phyloP scores from a whole-genome alignment of 768 basidiomycete genomes.

The Boletales sp. region DNA sequence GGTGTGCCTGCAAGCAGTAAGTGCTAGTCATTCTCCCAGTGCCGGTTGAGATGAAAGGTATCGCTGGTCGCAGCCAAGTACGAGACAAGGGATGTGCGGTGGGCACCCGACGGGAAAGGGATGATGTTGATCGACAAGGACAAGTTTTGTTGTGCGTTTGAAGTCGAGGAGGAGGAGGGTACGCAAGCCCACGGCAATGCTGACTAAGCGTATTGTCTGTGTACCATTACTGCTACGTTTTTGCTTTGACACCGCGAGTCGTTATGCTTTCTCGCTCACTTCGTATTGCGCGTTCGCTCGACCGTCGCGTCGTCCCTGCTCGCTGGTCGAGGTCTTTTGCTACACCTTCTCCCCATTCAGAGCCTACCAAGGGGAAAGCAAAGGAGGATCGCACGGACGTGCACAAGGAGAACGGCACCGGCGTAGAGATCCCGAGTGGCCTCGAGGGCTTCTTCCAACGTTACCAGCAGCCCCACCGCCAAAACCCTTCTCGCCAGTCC shows the following conservation, averaged over 20 bases:
- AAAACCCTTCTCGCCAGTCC: constrained; percentile 24
- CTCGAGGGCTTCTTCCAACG: constrained; percentile 81
- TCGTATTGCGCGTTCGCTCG: constrained; percentile 47
- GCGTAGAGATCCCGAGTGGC: constrained; percentile 53
- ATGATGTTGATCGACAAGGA: constrained; percentile 72
- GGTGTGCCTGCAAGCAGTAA: constrained; percentile 82
- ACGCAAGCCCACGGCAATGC: neutral
- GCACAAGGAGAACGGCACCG: constrained; percentile 28
- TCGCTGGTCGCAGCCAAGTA: constrained; percentile 53
- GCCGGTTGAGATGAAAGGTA: neutral
- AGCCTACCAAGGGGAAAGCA: constrained; percentile 27
- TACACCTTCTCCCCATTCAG: constrained; percentile 19
- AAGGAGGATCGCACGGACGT: constrained; percentile 30
- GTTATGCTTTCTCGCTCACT: constrained; percentile 63
- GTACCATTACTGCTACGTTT: no score
- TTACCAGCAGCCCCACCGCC: constrained; percentile 43
- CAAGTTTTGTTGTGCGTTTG: constrained; percentile 83
- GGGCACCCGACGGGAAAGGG: constrained; percentile 87
- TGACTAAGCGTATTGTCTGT: constrained; percentile 16
- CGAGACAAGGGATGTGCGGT: constrained; percentile 62
- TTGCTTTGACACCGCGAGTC: neutral
- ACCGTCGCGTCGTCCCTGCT: constrained; percentile 36
- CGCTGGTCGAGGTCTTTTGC: constrained; percentile 43
- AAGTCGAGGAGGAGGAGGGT: constrained; percentile 54
- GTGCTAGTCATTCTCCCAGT: neutral